These are phyloP conservation scores for Hortiboletus campestris DNA, from an alignment of 768 basidiomycete genomes.

Conservation along the genomic window DNA sequence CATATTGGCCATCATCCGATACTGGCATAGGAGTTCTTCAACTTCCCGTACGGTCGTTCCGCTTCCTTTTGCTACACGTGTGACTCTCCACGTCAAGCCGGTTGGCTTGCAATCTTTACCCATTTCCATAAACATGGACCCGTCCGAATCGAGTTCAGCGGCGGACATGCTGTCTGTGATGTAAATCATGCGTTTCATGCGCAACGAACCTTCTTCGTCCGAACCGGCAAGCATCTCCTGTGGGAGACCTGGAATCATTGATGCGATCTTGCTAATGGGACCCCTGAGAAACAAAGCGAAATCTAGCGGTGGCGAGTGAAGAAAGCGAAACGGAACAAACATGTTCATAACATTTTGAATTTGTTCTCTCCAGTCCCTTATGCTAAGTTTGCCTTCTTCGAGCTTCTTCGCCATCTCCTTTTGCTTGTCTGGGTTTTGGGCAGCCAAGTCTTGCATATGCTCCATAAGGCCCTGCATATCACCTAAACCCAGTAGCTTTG, in stretches of 20 bases:
- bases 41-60: slow-evolving; percentile 96
- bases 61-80: slow-evolving; percentile 87
- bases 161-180: slow-evolving; percentile 99
- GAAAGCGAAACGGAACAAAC: slow-evolving; percentile 43
- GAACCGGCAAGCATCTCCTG: slow-evolving; percentile 88
- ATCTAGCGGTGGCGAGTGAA: slow-evolving; percentile 6
- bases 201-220: slow-evolving; percentile 86
- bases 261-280: slow-evolving; percentile 97
- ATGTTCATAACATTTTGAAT: slow-evolving; percentile 98
- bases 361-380: slow-evolving; percentile 97
- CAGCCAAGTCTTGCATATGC: slow-evolving; percentile 95
- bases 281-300: slow-evolving; percentile 57
- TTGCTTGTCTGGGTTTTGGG: slow-evolving; percentile 93
- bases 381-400: slow-evolving; percentile 94
- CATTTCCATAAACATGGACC: slow-evolving; percentile 81
- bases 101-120: slow-evolving; percentile 81
- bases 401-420: slow-evolving; percentile 98
- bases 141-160: slow-evolving; percentile 92
- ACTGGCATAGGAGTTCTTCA: slow-evolving; percentile 95
- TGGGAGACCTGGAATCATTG: slow-evolving; percentile 97
- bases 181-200: slow-evolving; percentile 97
- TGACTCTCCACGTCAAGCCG: slow-evolving; percentile 88
- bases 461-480: slow-evolving; percentile 98
- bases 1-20: slow-evolving; percentile 99
- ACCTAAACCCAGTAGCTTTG: slow-evolving; percentile 91